A percentile compares a stretch with the other conserved stretches of the same genome.
Conservation (phyloP, 177 flowering plant species). For the Vitis hybrid region DNA sequence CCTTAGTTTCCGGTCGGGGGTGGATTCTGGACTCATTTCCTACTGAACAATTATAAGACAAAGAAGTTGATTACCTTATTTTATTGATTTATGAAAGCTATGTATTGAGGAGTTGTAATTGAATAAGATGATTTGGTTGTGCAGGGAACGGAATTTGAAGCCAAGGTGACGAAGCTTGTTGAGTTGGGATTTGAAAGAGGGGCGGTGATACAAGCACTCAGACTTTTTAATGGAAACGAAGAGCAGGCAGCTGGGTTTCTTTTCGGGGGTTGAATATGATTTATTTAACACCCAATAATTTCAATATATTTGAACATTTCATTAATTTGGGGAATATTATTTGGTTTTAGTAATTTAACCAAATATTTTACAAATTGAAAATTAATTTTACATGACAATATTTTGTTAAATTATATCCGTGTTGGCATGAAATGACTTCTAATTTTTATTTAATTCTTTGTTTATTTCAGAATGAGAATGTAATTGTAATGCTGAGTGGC, state of each 20-base stretch:
- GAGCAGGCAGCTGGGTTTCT: conserved; percentile 96
- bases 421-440: too few species aligned
- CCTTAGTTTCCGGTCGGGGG: too few species aligned
- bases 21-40: too few species aligned
- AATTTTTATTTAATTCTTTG: too few species aligned
- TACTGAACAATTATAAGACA: not conserved
- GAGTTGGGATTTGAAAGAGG: conserved; percentile 90
- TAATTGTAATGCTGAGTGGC: too few species aligned
- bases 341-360: conserved; percentile 9
- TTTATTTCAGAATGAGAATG: too few species aligned
- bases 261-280: conserved; percentile 64
- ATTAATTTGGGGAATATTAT: not conserved
- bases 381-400: not conserved
- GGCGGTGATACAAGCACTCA: conserved; percentile 77
- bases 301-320: not conserved
- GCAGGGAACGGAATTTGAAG: conserved; percentile 77
- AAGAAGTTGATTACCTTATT: not conserved
- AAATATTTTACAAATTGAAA: not conserved
- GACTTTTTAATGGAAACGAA: conserved; percentile 81
- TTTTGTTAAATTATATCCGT: not conserved
- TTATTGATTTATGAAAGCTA: not conserved
- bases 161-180: conserved; percentile 80
- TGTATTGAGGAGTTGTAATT: too few species aligned
- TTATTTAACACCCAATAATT: not conserved
- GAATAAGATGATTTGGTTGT: conserved; percentile 2